Conservation (phyloP, 306 rosid genomes). For the cucumber (Cucumis sativus) region Cucumber_9930_V3 NC_026656.2:2161501-2162000, state of each 20-base stretch:
- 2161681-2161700: constrained; percentile 40
- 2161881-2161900: background rate
- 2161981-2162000: constrained; percentile 36
- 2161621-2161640: constrained; percentile 23
- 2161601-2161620: constrained; percentile 64
- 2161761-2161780: background rate
- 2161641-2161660: constrained; percentile 28
- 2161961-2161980: constrained; percentile 38
- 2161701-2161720: constrained; percentile 42
- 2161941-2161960: constrained; percentile 39
- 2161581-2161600: constrained; percentile 69
- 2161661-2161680: constrained; percentile 30
- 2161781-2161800: background rate
- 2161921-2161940: constrained; percentile 51
- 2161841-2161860: background rate
- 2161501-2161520: constrained; percentile 67
- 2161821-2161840: background rate
- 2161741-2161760: background rate
- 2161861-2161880: background rate
- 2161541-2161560: constrained; percentile 39
- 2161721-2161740: constrained; percentile 33
- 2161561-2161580: constrained; percentile 82
- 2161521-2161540: constrained; percentile 65
- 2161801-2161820: background rate
- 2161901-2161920: constrained; percentile 11